Evolutionary conservation across 129 eudicot species (phyloP).

Genomic region (Rutidosis leptorrhynchoides): DNA sequence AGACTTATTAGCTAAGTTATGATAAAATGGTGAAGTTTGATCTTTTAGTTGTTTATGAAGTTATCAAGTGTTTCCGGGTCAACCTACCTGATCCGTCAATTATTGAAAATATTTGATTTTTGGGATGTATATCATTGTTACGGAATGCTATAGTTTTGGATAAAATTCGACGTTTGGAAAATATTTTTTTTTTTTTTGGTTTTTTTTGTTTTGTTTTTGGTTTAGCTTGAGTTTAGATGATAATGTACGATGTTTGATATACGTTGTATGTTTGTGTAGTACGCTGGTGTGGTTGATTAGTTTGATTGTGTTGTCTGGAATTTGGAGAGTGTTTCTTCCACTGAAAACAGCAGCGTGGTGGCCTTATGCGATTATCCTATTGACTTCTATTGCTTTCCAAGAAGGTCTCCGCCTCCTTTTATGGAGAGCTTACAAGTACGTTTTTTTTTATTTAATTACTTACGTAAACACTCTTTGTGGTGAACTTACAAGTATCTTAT

Average conservation of each 20-base stretch:
- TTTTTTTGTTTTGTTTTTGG: not conserved
- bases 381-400: constrained; percentile 78
- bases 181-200: not conserved
- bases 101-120: not conserved
- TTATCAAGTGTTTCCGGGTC: not conserved
- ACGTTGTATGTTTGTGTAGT: constrained; percentile 42
- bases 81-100: not conserved
- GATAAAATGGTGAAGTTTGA: not conserved
- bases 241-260: constrained; percentile 13
- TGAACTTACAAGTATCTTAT: too few species aligned
- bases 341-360: constrained; percentile 62
- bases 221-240: not conserved
- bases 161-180: too few species aligned
- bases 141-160: too few species aligned
- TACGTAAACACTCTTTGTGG: not conserved
- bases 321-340: constrained; percentile 91
- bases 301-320: constrained; percentile 74
- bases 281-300: constrained; percentile 89
- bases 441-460: constrained; percentile 3
- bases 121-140: not conserved
- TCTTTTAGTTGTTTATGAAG: not conserved
- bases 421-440: constrained; percentile 87
- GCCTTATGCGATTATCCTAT: constrained; percentile 63
- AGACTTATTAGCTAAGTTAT: not conserved
- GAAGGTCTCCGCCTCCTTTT: constrained; percentile 74